Evolutionary conservation across 1,284 basidiomycete genomes (phyloP).

Genomic region (Leccinum cinnamomeum): DNA sequence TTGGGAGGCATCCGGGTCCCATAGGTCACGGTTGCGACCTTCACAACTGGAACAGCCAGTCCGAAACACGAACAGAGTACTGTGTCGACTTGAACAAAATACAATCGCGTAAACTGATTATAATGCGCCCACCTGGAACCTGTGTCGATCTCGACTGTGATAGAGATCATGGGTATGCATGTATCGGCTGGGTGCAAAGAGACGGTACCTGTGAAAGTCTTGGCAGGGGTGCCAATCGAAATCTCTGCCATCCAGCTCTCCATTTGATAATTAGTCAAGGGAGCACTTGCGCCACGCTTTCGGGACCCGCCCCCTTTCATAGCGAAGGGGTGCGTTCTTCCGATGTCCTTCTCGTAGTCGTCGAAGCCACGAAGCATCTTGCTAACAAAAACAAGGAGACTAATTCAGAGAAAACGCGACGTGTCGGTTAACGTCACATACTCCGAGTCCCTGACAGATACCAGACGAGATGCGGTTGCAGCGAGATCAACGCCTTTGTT

Average conservation of each 20-base stretch:
- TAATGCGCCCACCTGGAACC: neutral
- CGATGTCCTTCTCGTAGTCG: neutral
- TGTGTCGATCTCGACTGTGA: neutral
- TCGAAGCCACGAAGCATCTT: neutral
- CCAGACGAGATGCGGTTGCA: neutral
- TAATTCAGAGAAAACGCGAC: neutral
- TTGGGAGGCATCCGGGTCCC: neutral
- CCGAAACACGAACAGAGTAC: neutral
- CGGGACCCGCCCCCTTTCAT: no score
- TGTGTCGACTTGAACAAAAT: neutral
- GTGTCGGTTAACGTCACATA: neutral
- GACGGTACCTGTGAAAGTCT: neutral
- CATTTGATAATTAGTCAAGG: neutral
- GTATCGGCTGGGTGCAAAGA: neutral
- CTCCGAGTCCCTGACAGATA: neutral
- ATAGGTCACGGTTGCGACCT: neutral
- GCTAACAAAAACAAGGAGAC: neutral
- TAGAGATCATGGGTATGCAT: neutral
- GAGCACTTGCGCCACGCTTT: no score
- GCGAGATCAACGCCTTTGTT: neutral
- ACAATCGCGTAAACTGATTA: neutral
- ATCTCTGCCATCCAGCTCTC: neutral
- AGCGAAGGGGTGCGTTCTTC: neutral
- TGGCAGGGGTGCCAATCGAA: neutral
- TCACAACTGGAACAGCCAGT: neutral